Evolutionary conservation across 2,329 filamentous ascomycete genomes (phyloP), one percentile per base, ranked within the genome.

Genomic region (Colletotrichum karsti): DNA sequence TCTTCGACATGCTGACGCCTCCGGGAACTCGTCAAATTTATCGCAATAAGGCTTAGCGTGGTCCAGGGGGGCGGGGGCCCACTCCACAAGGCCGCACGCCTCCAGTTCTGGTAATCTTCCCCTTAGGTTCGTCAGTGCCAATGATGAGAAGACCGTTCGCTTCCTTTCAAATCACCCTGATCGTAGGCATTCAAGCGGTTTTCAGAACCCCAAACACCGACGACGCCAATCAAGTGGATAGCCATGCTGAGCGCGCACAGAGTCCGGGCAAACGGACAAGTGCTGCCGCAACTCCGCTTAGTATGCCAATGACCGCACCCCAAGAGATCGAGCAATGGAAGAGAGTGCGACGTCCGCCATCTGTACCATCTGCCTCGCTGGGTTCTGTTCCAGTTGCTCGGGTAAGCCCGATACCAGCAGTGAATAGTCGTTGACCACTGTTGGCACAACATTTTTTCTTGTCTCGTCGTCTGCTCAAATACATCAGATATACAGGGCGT

Each of bases 1-100:
- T 20, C 28, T 35, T 35, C 39, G 37, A 66, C 18, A 12, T 41
- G 35, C 42, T 46, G 28, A 30, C 30, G 37, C 20, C 58, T 46
- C 35, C 24, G 30, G 39, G 55, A 37, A 44, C 71, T 81, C 78
- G 79, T 79, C 74, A 79, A 81, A 77, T 72, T 79, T 80, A 75
- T 78, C 78, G 74, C 72, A 77, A 79, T 74, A 74, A 57, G 76
- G 78, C 73, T 76, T 81, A 80, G 79, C 74, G 77, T 70, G 53
- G 44, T 22, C 51, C 44, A 22, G 37, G 55, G 18, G n/a, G 55
- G 42, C 44, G 22, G 37, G 55, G 18, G n/a, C 39, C 6, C 15
- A n/a, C 26, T 13, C 55, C 41, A 33, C 41, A n/a, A 48, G 26
- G n/a, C 30, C 30, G n/a, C 18, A 35, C n/a, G 10, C 37, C 22